phyloP scores from a whole-genome alignment of 2,329 filamentous ascomycete species.

The Chrysoporthe puriensis region DNA sequence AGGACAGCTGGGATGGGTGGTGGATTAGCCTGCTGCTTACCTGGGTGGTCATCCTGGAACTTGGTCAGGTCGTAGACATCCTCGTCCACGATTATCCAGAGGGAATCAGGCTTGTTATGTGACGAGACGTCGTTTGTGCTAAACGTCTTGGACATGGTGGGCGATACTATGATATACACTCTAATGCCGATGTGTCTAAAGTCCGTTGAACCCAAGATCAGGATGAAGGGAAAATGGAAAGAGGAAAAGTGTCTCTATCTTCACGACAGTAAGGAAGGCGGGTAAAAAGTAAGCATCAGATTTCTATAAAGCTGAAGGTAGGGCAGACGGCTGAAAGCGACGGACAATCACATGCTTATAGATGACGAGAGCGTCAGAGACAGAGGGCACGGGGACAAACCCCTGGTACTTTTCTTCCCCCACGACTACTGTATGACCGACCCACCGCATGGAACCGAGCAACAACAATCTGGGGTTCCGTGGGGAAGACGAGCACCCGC shows the following conservation, averaged over 20 bases:
- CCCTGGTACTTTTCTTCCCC: not conserved
- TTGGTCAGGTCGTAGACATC: slow-evolving; percentile 95
- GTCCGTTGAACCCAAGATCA: slow-evolving; percentile 15
- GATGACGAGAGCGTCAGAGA: slow-evolving; percentile 8
- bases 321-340: slow-evolving; percentile 1
- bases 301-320: not conserved
- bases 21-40: slow-evolving; percentile 47
- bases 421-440: not conserved
- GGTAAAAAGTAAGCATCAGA: not conserved
- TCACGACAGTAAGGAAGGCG: not conserved
- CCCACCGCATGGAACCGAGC: not conserved
- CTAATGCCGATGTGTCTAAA: not conserved
- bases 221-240: slow-evolving; percentile 15
- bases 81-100: slow-evolving; percentile 91
- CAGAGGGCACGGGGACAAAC: not conserved
- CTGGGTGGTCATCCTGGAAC: slow-evolving; percentile 84
- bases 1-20: not conserved
- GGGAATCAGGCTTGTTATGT: slow-evolving; percentile 84
- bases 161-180: not conserved
- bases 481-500: not conserved
- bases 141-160: slow-evolving; percentile 84
- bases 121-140: slow-evolving; percentile 82
- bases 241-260: not conserved
- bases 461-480: not conserved
- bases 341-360: slow-evolving; percentile 16